Evolutionary conservation across 305 asterid genomes (phyloP).

Genomic region (Solanum aculeatissimum): DNA sequence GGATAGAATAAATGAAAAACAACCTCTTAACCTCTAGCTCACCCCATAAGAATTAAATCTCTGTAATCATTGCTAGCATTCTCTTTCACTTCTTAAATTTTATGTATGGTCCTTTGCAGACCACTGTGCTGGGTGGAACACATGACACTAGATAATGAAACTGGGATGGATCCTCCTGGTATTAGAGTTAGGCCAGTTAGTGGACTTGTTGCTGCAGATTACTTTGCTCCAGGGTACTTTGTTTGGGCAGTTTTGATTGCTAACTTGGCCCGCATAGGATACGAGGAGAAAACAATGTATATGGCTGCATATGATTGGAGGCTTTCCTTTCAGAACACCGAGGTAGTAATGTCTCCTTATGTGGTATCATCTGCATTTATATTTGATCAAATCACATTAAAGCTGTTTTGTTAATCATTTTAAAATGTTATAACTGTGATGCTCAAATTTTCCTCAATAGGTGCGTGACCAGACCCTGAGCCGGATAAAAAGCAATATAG

Average conservation of each 20-base stretch:
- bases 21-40: neutral
- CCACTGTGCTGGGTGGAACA: constrained; percentile 97
- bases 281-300: constrained; percentile 91
- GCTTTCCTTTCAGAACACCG: constrained; percentile 92
- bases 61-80: neutral
- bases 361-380: neutral
- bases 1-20: neutral
- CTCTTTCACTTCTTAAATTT: neutral
- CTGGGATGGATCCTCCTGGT: constrained; percentile 87
- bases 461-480: constrained; percentile 70
- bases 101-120: constrained; percentile 24
- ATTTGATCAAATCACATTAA: neutral
- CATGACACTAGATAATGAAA: constrained; percentile 87
- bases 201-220: constrained; percentile 99
- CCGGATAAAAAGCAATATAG: constrained; percentile 71
- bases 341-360: constrained; percentile 29
- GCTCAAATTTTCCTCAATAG: constrained; percentile 16
- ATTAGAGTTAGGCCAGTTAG: constrained; percentile 80
- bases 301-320: constrained; percentile 99
- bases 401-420: neutral
- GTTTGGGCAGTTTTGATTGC: constrained; percentile 98
- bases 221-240: constrained; percentile 90
- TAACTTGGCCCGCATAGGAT: constrained; percentile 84
- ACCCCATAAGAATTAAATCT: neutral
- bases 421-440: neutral